Evolutionary conservation across 2,329 filamentous ascomycete genomes (phyloP), one percentile per base, ranked within the genome.

Genomic region (Stachybotrys chartarum): DNA sequence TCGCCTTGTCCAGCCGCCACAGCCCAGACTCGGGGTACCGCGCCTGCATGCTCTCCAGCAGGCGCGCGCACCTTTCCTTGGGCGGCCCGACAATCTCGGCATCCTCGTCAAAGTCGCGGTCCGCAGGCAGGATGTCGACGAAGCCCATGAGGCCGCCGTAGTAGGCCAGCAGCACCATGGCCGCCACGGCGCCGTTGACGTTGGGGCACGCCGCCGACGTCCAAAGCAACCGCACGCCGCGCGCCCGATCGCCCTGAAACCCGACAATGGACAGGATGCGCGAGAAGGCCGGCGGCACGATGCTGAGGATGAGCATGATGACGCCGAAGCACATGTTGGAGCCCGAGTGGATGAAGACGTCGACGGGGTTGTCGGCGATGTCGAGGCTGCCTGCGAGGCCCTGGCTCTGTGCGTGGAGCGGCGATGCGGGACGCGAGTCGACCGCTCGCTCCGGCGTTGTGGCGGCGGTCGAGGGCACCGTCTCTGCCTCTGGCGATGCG

Each of bases 221-320:
- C 94, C 94, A 99, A 5, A 99, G 83, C 83, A 97, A 88, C 45
- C 81, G 78, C 35, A 97, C 79, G 10, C 92, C 94, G 45, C 87
- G 81, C 58, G 90, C 84, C 48, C 92, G 86, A 68, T 97, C 92
- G 35, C 94, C 94, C 58, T 84, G 86, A 73, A 97, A 97, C 1
- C 94, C 94, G 32, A 97, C 88, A 47, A 97, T 87, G 57, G 87
- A 90, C 5, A 97, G 78, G 1, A 99, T 81, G 55, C 85, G 88
- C n/a, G 84, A 87, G 70, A 97, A 96, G 0, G 92, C 84, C 0
- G 94, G 94, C 0, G 94, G 95, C 1, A 97, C 85, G 75, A 97
- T 88, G 12, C 91, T 95, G n/a, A 97, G 85, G 54, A 97, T 78
- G 1, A 97, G 78, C 14, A 95, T 80, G 1, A 97, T 75, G 35